Percentiles rank a stretch among this genome's conserved stretches.
Conservation (phyloP, 192 early-diverging fungal species). For the Martensiomyces pterosporus region DNA sequence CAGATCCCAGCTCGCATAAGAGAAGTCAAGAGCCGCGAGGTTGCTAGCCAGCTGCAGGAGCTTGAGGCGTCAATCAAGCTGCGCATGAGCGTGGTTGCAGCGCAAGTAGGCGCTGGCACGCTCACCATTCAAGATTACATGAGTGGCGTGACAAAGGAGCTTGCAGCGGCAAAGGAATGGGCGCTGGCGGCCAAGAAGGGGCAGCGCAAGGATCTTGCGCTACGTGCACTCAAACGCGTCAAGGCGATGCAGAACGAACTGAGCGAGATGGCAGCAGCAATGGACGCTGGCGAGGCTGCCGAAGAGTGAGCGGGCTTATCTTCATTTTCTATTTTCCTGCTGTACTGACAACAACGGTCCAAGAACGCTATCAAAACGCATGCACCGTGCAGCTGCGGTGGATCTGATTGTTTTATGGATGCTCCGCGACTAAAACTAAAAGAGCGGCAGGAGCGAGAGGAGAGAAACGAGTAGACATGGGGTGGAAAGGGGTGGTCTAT, state of each 20-base stretch:
- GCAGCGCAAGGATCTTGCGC: constrained; percentile 31
- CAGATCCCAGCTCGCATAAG: constrained; percentile 29
- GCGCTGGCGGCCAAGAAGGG: constrained; percentile 29
- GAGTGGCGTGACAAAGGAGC: constrained; percentile 19
- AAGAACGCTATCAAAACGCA: too few relatives aligned
- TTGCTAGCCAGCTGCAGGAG: constrained; percentile 13
- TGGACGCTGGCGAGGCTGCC: constrained; percentile 18
- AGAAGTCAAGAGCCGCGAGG: constrained; percentile 5
- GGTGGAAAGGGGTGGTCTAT: too few relatives aligned
- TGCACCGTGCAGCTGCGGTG: too few relatives aligned
- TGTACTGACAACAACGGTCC: too few relatives aligned
- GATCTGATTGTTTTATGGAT: too few relatives aligned
- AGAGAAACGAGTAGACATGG: background rate
- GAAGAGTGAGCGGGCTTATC: too few relatives aligned
- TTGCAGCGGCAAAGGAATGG: constrained; percentile 27
- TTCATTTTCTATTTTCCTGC: too few relatives aligned
- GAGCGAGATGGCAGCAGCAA: constrained; percentile 34
- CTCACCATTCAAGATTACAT: constrained; percentile 40
- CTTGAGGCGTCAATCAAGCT: constrained; percentile 37
- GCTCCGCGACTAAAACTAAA: too few relatives aligned
- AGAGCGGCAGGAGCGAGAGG: too few relatives aligned
- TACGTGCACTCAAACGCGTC: constrained; percentile 36
- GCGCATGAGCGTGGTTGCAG: constrained; percentile 41
- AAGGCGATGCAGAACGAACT: constrained; percentile 46
- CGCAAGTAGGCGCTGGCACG: constrained; percentile 37